Percentiles rank a stretch among this genome's conserved stretches.
phyloP scores from a whole-genome alignment of 805 yeast genomes.

The Barnettozyma siamensis region DNA sequence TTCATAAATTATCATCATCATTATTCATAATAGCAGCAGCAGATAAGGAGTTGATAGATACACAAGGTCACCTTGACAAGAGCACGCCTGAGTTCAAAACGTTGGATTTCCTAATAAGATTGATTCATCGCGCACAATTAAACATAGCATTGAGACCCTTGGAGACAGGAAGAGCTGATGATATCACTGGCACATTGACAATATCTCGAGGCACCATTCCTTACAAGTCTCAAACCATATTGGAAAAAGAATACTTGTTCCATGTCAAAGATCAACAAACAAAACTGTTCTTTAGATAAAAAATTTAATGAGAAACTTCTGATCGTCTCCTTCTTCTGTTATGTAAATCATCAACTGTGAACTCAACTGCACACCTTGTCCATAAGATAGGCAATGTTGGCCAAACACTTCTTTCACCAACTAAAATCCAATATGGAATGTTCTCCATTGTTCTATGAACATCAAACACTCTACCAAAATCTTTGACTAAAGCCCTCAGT shows the following conservation, averaged over 20 bases:
- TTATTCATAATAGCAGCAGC: conserved; percentile 36
- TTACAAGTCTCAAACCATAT: conserved; percentile 23
- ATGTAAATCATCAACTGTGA: conserved; percentile 74
- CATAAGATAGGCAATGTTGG: conserved; percentile 78
- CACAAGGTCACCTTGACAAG: conserved; percentile 17
- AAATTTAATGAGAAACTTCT: not conserved
- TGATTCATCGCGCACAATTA: conserved; percentile 45
- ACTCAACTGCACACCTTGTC: conserved; percentile 88
- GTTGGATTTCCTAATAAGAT: conserved; percentile 40
- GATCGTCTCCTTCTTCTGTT: conserved; percentile 26
- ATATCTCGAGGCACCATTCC: conserved; percentile 46
- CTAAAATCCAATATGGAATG: conserved; percentile 81
- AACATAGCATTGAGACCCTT: conserved; percentile 60
- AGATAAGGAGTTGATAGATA: conserved; percentile 34
- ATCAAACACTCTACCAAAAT: conserved; percentile 32
- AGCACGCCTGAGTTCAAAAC: conserved; percentile 35
- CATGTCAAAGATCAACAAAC: conserved; percentile 47
- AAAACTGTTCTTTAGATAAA: conserved; percentile 34
- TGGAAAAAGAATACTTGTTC: conserved; percentile 62
- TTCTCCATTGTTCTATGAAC: conserved; percentile 78
- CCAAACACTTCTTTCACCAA: conserved; percentile 94
- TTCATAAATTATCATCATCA: conserved; percentile 31
- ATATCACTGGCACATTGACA: conserved; percentile 67
- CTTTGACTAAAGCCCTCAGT: conserved; percentile 47
- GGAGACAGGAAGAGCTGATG: conserved; percentile 76